A percentile compares a stretch with the other conserved stretches of the same genome.
These are phyloP conservation scores for Tanacetum coccineum DNA, from an alignment of 129 eudicot species.

Conservation along the genomic window DNA sequence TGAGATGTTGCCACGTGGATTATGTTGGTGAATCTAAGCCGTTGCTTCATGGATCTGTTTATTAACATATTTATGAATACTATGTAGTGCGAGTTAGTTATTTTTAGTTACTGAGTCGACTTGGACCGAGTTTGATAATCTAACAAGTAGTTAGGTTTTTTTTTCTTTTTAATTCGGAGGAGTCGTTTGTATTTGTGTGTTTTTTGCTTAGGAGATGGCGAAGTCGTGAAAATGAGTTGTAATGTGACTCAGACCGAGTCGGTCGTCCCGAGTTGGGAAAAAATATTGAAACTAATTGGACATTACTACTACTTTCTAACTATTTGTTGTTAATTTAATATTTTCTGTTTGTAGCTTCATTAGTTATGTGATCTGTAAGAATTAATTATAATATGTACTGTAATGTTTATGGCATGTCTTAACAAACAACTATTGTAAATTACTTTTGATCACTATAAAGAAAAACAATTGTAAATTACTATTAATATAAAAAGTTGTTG, in stretches of 20 bases:
- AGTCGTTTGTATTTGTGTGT: background rate
- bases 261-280: slow-evolving; percentile 24
- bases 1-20: slow-evolving; percentile 46
- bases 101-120: slow-evolving; percentile 14
- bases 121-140: slow-evolving; percentile 23
- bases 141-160: slow-evolving; percentile 23
- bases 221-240: slow-evolving; percentile 14
- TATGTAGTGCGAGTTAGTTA: background rate
- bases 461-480: too few species aligned
- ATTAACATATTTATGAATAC: background rate
- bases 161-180: slow-evolving; percentile 5
- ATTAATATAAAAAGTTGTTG: too few species aligned
- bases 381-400: too few species aligned
- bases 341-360: too few species aligned
- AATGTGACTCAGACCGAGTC: slow-evolving; percentile 21
- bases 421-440: too few species aligned
- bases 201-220: slow-evolving; percentile 34
- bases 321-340: too few species aligned
- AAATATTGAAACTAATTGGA: background rate
- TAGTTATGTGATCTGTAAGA: too few species aligned
- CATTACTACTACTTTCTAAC: background rate
- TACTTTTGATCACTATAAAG: too few species aligned
- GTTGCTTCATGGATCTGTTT: slow-evolving; percentile 45
- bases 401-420: too few species aligned
- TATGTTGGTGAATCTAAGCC: slow-evolving; percentile 46